Evolutionary conservation across 2,329 filamentous ascomycete genomes (phyloP).

Genomic region (Tolypocladium pustulatum): DNA sequence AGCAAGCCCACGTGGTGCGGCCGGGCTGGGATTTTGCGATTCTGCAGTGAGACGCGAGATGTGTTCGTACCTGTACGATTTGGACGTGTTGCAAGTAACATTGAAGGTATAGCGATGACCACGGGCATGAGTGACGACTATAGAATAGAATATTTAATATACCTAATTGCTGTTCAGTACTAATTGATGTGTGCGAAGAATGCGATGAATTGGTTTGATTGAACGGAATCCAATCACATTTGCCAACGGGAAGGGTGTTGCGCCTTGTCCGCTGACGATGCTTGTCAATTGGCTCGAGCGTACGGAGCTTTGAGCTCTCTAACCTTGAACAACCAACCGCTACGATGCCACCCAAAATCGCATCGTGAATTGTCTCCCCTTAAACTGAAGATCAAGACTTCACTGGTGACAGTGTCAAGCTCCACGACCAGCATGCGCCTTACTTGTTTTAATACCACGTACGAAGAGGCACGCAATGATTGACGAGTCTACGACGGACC

Average conservation of each 20-base stretch:
- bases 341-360: no score
- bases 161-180: not conserved
- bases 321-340: no score
- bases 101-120: not conserved
- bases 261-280: no score
- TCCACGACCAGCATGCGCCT: not conserved
- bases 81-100: not conserved
- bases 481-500: not conserved
- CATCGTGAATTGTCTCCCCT: no score
- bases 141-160: not conserved
- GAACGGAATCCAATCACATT: no score
- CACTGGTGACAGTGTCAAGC: not conserved
- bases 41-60: conserved; percentile 10
- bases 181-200: not conserved
- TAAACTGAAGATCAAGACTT: not conserved
- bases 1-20: conserved; percentile 17
- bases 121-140: not conserved
- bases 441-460: not conserved
- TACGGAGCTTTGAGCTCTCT: no score
- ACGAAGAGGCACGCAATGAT: not conserved
- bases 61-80: not conserved
- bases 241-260: no score
- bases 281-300: no score
- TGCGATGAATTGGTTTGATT: not conserved
- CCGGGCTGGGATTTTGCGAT: conserved; percentile 33